phyloP scores from a whole-genome alignment of 2,329 filamentous ascomycete genomes.

The Pestalotiopsis sp. region DNA sequence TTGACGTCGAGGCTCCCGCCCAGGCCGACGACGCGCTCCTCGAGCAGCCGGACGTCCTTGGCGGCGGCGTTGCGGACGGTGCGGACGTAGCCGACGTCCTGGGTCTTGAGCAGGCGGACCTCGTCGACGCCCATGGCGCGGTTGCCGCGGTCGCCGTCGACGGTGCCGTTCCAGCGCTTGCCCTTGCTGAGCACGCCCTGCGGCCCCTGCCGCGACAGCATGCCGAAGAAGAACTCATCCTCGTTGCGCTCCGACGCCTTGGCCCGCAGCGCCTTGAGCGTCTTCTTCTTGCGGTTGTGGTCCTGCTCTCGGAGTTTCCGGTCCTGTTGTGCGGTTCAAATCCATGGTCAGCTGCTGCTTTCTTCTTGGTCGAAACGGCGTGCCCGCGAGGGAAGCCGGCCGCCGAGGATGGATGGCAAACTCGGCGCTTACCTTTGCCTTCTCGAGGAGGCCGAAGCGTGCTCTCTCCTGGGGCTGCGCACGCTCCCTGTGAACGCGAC shows the following conservation, averaged over 20 bases:
- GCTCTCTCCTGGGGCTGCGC: slow-evolving; percentile 82
- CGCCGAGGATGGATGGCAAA: neutral
- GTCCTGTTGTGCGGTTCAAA: slow-evolving; percentile 42
- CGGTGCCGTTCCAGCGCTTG: slow-evolving; percentile 56
- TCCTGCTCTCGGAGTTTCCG: slow-evolving; percentile 68
- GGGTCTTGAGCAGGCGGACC: slow-evolving; percentile 68
- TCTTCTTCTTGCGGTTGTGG: slow-evolving; percentile 66
- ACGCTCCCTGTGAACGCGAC: slow-evolving; percentile 87
- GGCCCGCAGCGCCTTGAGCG: slow-evolving; percentile 59
- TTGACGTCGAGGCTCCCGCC: slow-evolving; percentile 31
- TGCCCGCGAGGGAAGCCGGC: neutral
- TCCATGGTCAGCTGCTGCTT: neutral
- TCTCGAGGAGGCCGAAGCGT: slow-evolving; percentile 91
- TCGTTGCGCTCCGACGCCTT: slow-evolving; percentile 70
- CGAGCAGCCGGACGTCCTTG: slow-evolving; percentile 59
- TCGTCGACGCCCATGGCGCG: slow-evolving; percentile 56
- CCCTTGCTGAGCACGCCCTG: slow-evolving; percentile 51
- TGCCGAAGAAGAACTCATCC: slow-evolving; percentile 74
- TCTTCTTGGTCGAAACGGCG: too few relatives aligned
- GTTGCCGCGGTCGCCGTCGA: slow-evolving; percentile 61
- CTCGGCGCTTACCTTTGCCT: slow-evolving; percentile 71
- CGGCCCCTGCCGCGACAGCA: slow-evolving; percentile 64
- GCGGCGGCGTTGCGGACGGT: slow-evolving; percentile 62
- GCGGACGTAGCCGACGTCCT: slow-evolving; percentile 67
- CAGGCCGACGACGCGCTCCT: slow-evolving; percentile 55